Base-by-base conservation (phyloP, 768 basidiomycete species). In the Ramaria sp. region DNA sequence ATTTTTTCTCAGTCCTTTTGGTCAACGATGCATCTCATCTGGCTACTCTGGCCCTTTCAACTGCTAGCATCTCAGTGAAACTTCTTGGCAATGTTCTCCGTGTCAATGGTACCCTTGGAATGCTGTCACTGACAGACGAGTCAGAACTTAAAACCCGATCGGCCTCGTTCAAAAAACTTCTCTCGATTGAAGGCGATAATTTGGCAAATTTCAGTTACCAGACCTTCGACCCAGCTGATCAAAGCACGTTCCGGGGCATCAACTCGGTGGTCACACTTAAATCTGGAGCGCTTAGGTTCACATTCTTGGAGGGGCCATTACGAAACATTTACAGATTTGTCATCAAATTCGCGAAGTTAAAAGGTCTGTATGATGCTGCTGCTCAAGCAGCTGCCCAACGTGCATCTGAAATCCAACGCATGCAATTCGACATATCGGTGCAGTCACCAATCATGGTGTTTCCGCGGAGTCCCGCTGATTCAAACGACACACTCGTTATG, bases 171-270 rank as follows among this genome's bases (percentile, higher is more conserved):
- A 87, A 88, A 65, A 80, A 90, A 62, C 77, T 98, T 4, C 72
- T 98, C 57, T 89, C 91, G 33, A 97, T 98, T 57, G 91, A 98
- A 64, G 96, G 94, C 49, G 81, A 89, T 64, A 86, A 97, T 65
- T 83, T 99, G 41, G 94, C 92, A 17, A 88, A 95, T 68, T 91
- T 99, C 73, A 80, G 78, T 54, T 99, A 98, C 70, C 86, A 94
- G 68, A 98, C 91, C 0, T 92, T 81, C 69, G 88, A 94, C 67
- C 80, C 89, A 1, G 68, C 73, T 31, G 86, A 80, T 57, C 63
- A 80, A 54, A 79, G 84, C 43, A 72, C 75, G 3, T 86, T 88
- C 68, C 73, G 78, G 13, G 91, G 91, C 31, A 78, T 93, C 69
- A 91, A 91, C 66, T 92, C 94, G 4, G 80, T 83, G 1, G 74